A percentile compares a stretch with the other conserved stretches of the same genome.
Evolutionary conservation across 306 rosid species (phyloP).

Genomic region (Medicago arabica): DNA sequence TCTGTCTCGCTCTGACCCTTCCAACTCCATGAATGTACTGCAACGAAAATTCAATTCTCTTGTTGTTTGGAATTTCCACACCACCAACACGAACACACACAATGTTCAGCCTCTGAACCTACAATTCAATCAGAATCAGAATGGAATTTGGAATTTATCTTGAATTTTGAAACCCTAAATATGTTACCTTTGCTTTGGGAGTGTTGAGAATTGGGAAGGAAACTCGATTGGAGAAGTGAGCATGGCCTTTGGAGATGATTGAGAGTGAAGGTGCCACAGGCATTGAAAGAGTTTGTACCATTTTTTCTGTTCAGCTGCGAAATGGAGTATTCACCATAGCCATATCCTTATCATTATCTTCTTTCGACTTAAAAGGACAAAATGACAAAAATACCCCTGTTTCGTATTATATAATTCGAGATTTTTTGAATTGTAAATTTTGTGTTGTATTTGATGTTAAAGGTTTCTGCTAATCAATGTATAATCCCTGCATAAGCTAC

Average conservation of each 20-base stretch:
- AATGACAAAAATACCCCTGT: no score
- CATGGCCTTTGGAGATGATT: constrained; percentile 48
- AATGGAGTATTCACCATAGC: constrained; percentile 2
- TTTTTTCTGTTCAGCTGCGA: constrained; percentile 48
- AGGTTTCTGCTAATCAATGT: no score
- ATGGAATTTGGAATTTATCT: not conserved
- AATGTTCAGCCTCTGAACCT: constrained; percentile 59
- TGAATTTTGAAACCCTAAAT: constrained; percentile 19
- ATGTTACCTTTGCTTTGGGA: constrained; percentile 57
- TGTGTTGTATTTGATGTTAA: no score
- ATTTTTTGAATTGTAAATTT: no score
- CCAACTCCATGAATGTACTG: constrained; percentile 96
- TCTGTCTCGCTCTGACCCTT: constrained; percentile 65
- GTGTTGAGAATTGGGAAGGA: constrained; percentile 52
- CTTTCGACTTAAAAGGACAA: not conserved
- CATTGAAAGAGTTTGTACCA: constrained; percentile 81
- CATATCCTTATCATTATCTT: constrained; percentile 37
- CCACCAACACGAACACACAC: constrained; percentile 84
- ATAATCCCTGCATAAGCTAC: no score
- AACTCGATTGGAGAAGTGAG: constrained; percentile 51
- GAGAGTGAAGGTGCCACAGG: constrained; percentile 78
- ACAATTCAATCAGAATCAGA: constrained; percentile 10
- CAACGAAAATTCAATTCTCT: constrained; percentile 79
- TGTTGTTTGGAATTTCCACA: constrained; percentile 91
- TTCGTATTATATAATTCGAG: no score